Evolutionary conservation across 176 grass and related monocot species (phyloP).

Genomic region (Carex pumila): DNA sequence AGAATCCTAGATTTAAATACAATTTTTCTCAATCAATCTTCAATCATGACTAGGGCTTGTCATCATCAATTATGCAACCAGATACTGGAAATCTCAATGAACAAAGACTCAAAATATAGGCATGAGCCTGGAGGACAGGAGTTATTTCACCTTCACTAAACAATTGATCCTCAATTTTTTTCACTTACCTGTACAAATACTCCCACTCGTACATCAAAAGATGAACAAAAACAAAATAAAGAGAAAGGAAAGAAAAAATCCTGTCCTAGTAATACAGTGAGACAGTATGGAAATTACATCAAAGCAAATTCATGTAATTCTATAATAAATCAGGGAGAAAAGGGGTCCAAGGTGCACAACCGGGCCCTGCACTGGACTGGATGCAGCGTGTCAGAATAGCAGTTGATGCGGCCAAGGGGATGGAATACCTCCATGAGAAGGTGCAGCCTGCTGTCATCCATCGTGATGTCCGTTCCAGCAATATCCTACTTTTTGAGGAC

Average conservation of each 20-base stretch:
- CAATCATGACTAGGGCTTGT: background rate
- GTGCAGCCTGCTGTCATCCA: conserved; percentile 74
- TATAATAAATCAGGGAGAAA: conserved; percentile 54
- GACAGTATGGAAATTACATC: background rate
- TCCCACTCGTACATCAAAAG: too few relatives aligned
- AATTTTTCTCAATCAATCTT: background rate
- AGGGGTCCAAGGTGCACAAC: conserved; percentile 82
- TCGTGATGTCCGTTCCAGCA: conserved; percentile 85
- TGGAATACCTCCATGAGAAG: conserved; percentile 89
- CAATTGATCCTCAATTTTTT: background rate
- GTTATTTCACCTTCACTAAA: background rate
- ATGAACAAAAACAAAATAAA: background rate
- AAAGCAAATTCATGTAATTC: background rate
- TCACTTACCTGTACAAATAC: background rate
- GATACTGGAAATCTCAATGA: background rate
- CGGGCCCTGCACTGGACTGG: conserved; percentile 79
- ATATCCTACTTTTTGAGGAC: conserved; percentile 84
- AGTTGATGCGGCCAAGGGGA: conserved; percentile 71
- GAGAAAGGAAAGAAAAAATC: background rate
- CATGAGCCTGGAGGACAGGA: background rate
- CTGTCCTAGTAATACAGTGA: background rate
- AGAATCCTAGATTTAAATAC: background rate
- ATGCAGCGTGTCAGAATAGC: conserved; percentile 82
- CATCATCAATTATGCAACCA: background rate
- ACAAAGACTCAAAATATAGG: background rate